Evolutionary conservation across 129 eudicot species (phyloP), one percentile per base, ranked within the genome.

Genomic region (Ambrosia trifida): DNA sequence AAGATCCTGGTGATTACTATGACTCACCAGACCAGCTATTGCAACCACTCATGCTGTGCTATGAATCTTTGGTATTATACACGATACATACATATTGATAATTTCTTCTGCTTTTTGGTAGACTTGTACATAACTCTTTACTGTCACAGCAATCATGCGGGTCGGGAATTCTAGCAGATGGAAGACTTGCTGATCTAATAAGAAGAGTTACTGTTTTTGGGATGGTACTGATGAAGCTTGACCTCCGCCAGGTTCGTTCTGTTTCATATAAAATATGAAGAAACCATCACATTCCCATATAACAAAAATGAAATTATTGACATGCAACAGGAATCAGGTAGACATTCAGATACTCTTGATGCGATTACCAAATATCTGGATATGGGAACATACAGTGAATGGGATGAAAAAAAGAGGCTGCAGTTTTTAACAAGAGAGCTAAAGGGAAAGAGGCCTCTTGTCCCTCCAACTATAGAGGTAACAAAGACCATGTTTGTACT

Each of bases 141-240:
- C 64, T 74, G 75, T 66, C 59, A 70, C 89, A 93, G 98, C 96
- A 89, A 78, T 87, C 91, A 52, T 85, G 85, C 76, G 96, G 96
- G 61, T 82, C 96, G 60, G 96, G 96, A 44, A 73, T 89, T 72
- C 81, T 93, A 73, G 98, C 96, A 76, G 98, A 93, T 76, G 98
- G 98, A 68, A 86, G 96, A n/a, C 92, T 93, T 45, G 85, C 90
- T 81, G 98, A 93, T 81, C 80, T 93, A 64, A 93, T 93, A 57
- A 84, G 98, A 76, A 87, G 98, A 79, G 92, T 93, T 70, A 49
- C 95, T 68, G 85, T 90, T 51, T 93, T 93, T 74, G 98, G 98
- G 64, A 89, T 89, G 96, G 91, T 87, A 68, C 80, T 93, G 31
- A 89, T 93, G 96, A 93, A 93, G 78, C 96, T 93, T 59, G 98